Evolutionary conservation across 2,329 filamentous ascomycete species (phyloP).

Genomic region (Biscogniauxia sp.): DNA sequence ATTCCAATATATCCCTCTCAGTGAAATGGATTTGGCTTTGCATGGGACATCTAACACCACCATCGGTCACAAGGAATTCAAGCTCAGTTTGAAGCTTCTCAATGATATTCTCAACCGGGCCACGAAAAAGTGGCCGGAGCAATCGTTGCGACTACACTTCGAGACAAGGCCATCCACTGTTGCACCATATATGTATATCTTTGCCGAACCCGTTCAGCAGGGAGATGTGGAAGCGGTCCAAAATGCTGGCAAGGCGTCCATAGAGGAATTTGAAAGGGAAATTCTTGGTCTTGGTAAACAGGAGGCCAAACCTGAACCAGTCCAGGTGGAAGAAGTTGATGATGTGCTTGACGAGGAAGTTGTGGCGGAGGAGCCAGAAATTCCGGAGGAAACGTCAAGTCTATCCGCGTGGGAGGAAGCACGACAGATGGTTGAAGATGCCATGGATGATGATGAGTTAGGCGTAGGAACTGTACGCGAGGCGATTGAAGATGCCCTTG

Average conservation of each 20-base stretch:
- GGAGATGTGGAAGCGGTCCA: slow-evolving; percentile 75
- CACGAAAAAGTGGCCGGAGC: slow-evolving; percentile 69
- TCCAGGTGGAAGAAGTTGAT: slow-evolving; percentile 13
- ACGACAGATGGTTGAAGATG: slow-evolving; percentile 53
- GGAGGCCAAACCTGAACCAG: slow-evolving; percentile 26
- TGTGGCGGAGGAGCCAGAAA: slow-evolving; percentile 24
- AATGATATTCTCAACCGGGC: slow-evolving; percentile 78
- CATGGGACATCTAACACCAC: slow-evolving; percentile 68
- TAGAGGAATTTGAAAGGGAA: slow-evolving; percentile 66
- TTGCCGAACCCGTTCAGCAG: slow-evolving; percentile 78
- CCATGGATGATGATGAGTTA: slow-evolving; percentile 55
- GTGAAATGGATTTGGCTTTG: slow-evolving; percentile 87
- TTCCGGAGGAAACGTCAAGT: slow-evolving; percentile 29
- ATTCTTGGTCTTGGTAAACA: slow-evolving; percentile 51
- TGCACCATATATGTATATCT: slow-evolving; percentile 77
- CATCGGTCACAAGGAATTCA: slow-evolving; percentile 83
- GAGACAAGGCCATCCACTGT: slow-evolving; percentile 63
- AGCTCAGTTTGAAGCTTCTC: slow-evolving; percentile 72
- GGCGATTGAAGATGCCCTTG: slow-evolving; percentile 53
- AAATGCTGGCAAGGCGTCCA: slow-evolving; percentile 57
- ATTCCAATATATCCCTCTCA: slow-evolving; percentile 86
- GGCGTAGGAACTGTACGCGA: slow-evolving; percentile 52
- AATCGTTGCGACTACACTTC: slow-evolving; percentile 76
- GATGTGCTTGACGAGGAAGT: slow-evolving; percentile 25
- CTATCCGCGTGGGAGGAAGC: slow-evolving; percentile 52